phyloP scores from a whole-genome alignment of 805 yeast genomes.

The Hermanozyma aechmeae region DNA sequence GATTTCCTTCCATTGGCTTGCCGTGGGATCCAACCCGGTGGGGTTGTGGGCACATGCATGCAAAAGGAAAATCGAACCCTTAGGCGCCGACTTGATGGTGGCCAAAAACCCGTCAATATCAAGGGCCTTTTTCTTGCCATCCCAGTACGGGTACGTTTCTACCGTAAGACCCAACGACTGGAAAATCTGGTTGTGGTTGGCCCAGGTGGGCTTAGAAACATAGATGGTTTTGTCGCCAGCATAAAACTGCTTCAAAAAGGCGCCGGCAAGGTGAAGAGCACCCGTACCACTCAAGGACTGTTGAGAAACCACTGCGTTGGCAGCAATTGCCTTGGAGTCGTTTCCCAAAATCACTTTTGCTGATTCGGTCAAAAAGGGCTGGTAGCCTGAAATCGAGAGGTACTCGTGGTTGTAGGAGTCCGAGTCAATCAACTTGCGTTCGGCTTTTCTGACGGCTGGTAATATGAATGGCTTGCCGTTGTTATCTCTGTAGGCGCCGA shows the following conservation, averaged over 20 bases:
- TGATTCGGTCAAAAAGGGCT: constrained; percentile 58
- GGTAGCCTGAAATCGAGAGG: constrained; percentile 71
- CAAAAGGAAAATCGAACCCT: constrained; percentile 69
- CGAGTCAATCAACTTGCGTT: constrained; percentile 47
- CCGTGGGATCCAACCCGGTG: constrained; percentile 89
- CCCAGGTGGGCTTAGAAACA: constrained; percentile 93
- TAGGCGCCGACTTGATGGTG: constrained; percentile 57
- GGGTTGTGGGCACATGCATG: constrained; percentile 99
- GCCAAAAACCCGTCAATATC: constrained; percentile 60
- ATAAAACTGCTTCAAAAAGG: constrained; percentile 47
- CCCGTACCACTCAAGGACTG: constrained; percentile 87
- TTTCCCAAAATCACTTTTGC: constrained; percentile 65
- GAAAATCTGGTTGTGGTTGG: constrained; percentile 85
- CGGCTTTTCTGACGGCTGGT: constrained; percentile 64
- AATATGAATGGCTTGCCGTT: constrained; percentile 63
- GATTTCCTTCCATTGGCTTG: constrained; percentile 70
- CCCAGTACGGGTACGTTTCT: constrained; percentile 79
- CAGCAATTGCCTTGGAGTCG: constrained; percentile 25
- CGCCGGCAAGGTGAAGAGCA: constrained; percentile 84
- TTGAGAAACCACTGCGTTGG: constrained; percentile 46
- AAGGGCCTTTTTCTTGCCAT: constrained; percentile 57
- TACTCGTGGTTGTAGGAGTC: constrained; percentile 63
- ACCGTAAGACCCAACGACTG: constrained; percentile 58
- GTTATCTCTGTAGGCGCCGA: constrained; percentile 71
- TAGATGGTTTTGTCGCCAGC: constrained; percentile 28